Evolutionary conservation across 495 filamentous ascomycete species (phyloP), one percentile per base, ranked within the genome.

Genomic region (Penicillium atrosanguineum): DNA sequence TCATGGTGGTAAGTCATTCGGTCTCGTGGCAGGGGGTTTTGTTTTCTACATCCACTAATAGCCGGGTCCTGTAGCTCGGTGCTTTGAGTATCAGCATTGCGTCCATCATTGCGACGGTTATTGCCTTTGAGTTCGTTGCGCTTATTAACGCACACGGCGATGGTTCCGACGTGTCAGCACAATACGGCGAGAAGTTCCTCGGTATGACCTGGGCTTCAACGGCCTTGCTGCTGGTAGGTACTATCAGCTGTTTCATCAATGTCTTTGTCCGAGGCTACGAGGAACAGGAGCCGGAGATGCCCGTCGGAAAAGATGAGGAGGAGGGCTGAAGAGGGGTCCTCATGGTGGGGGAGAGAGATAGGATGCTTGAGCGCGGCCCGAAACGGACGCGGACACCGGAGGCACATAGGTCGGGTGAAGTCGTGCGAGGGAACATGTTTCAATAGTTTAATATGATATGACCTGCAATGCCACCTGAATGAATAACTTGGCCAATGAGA

Each of bases 51-150:
- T 14, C 31, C 31, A 14, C 31, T 34, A 34, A 34, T 34, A 34
- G 38, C 18, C 42, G 8, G 41, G 7, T 5, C 4, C 14, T 28
- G 38, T 7, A 40, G 38, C 38, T 77, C 44, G 75, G 76, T 8
- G 76, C 79, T 40, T 44, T 81, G 15, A 71, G 67, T 38, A 59
- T 82, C 20, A 74, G 68, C 12, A 67, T 91, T n/a, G 80, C 86
- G 0, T 89, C 86, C 55, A 77, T 82, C 2, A 81, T 86, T 29
- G 76, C 85, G 16, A 87, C 79, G 0, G 78, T 82, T 11, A 74
- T 89, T 45, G 69, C 79, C 3, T 74, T 79, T 14, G 79, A 86
- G 46, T 74, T 84, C 29, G 64, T 77, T 2, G 72, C 82, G 41
- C 72, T 83, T 50, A 68, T 87, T 59, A 83, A 84, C 62, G 70